Base-by-base conservation (phyloP, 495 filamentous ascomycete genomes). In the Ramalina intermedia region DNA sequence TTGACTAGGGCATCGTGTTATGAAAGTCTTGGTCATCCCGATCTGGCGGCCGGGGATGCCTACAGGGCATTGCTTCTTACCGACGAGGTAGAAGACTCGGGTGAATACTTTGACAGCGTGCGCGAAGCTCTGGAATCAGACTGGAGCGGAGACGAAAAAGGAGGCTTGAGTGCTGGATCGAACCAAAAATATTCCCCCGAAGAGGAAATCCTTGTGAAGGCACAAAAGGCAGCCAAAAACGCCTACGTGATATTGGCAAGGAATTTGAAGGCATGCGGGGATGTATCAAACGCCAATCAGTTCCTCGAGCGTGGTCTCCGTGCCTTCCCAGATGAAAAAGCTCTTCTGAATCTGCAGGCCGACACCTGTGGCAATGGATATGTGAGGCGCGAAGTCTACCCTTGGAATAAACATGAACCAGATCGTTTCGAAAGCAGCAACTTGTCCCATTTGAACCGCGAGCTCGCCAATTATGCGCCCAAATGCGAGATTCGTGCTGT, bases 351-450 rank as follows among this genome's bases (percentile, higher is more conserved):
- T 18, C 21, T 11, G 13, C 4, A 21, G 13, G 6, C 16, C 16
- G 2, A 33, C 12, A 33, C 12, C 12, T 7, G 6, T 33, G 29
- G 29, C 5, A 24, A 44, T 18, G 21, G 17, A 27, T 8, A 26
- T 16, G 26, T 80, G 81, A 6, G 82, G 89, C 72, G 91, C 16
- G 84, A 96, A 58, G 69, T 94, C 14, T 98, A 98, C 63, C 85
- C 88, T 13, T 98, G 91, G 91, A 96, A 96, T 61, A 58, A 69
- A 18, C 72, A 91, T 56, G 93, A 98, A 58, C 88, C 87, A 0
- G 79, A 96, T 61, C 78, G 91, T 42, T 84, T 86, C 55, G 76
- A 79, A 0, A 65, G 76, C 5, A 75, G 83, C 49, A 82, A 76
- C 3, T 63, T 96, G 16, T 55, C 65, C 1, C 64, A 78, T 18